Percentiles rank a stretch among this genome's conserved stretches.
Evolutionary conservation across 768 basidiomycete species (phyloP).

Genomic region (Lactarius indigo): DNA sequence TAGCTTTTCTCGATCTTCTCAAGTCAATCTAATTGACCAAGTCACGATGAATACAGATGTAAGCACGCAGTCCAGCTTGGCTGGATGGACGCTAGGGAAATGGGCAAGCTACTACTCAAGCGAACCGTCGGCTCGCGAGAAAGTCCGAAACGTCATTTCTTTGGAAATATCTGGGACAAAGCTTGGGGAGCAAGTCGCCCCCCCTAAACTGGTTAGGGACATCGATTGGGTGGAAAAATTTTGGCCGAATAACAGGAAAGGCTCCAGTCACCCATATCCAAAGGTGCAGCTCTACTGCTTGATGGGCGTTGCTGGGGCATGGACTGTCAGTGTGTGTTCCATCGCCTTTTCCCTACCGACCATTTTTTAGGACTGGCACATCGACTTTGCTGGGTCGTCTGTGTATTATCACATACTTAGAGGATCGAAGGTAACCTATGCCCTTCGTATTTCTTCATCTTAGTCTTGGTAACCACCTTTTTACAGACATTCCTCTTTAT

Average conservation of each 20-base stretch:
- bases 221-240: slow-evolving; percentile 97
- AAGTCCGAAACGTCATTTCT: slow-evolving; percentile 92
- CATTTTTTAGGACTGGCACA: slow-evolving; percentile 84
- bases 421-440: slow-evolving; percentile 66
- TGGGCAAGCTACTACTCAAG: slow-evolving; percentile 87
- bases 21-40: not conserved
- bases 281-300: slow-evolving; percentile 96
- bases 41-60: slow-evolving; percentile 55
- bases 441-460: not conserved
- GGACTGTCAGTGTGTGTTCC: slow-evolving; percentile 66
- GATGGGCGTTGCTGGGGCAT: slow-evolving; percentile 91
- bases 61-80: slow-evolving; percentile 76
- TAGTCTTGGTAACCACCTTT: not conserved
- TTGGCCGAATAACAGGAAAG: slow-evolving; percentile 79
- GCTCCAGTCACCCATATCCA: slow-evolving; percentile 71
- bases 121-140: slow-evolving; percentile 68
- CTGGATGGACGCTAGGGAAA: slow-evolving; percentile 85
- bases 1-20: slow-evolving; percentile 34
- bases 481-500: slow-evolving; percentile 93
- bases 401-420: slow-evolving; percentile 95
- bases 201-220: slow-evolving; percentile 81
- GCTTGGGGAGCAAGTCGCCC: slow-evolving; percentile 72
- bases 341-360: not conserved
- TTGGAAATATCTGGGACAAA: slow-evolving; percentile 87
- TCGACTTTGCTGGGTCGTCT: slow-evolving; percentile 96